phyloP scores from a whole-genome alignment of 2,329 filamentous ascomycete genomes.

The Aspergillus clavatus region DNA sequence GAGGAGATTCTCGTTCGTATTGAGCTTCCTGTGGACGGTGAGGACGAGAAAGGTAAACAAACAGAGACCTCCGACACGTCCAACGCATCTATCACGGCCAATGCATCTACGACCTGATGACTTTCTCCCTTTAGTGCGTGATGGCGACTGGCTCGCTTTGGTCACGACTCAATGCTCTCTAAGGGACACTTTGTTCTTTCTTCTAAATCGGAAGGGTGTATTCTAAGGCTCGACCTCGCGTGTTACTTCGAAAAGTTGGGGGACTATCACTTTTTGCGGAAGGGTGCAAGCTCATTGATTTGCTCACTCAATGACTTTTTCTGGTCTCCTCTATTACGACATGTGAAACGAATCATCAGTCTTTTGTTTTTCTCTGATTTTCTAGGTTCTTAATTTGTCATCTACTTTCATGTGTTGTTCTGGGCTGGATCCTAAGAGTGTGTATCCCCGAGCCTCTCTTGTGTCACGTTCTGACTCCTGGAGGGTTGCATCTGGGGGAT shows the following conservation, averaged over 20 bases:
- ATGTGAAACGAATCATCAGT: slow-evolving; percentile 2
- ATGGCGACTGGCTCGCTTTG: too few species aligned
- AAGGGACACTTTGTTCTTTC: too few species aligned
- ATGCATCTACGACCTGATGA: background rate
- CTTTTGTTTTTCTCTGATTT: background rate
- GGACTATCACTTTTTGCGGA: background rate
- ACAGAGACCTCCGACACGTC: background rate
- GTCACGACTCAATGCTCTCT: too few species aligned
- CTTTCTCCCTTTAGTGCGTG: too few species aligned
- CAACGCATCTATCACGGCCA: background rate
- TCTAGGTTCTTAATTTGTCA: background rate
- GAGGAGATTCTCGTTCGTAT: slow-evolving; percentile 92
- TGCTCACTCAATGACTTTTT: too few species aligned
- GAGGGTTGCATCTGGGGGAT: background rate
- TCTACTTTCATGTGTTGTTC: background rate
- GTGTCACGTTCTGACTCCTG: background rate
- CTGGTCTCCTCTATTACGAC: slow-evolving; percentile 5
- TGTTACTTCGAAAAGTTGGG: too few species aligned
- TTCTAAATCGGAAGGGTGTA: too few species aligned
- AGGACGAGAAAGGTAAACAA: background rate
- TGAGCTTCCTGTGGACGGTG: slow-evolving; percentile 58
- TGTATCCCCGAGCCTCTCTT: background rate
- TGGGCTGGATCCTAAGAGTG: slow-evolving; percentile 3
- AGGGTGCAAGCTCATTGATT: too few species aligned
- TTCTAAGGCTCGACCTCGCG: too few species aligned